Evolutionary conservation across 306 rosid genomes (phyloP).

Genomic region (Cercis canadensis): DNA sequence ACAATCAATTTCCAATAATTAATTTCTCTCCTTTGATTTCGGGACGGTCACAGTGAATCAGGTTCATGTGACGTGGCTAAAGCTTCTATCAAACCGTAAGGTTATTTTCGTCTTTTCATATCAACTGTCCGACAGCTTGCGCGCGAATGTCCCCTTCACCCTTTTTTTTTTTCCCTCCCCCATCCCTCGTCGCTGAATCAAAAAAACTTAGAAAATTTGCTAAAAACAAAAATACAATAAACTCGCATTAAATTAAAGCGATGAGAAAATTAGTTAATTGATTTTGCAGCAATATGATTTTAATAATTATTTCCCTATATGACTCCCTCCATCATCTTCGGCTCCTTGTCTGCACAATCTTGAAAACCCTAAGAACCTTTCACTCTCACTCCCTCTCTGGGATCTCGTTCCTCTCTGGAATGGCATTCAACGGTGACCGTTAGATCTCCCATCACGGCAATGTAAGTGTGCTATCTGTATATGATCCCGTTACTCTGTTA

Average conservation of each 20-base stretch:
- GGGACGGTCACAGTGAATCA: slow-evolving; percentile 8
- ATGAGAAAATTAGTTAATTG: neutral
- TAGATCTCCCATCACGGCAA: slow-evolving; percentile 53
- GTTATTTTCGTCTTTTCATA: slow-evolving; percentile 38
- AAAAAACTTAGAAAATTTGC: slow-evolving; percentile 1
- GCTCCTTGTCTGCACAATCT: slow-evolving; percentile 41
- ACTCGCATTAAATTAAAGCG: neutral
- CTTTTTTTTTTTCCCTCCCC: neutral
- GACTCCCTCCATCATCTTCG: slow-evolving; percentile 57
- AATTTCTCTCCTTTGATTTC: slow-evolving; percentile 37
- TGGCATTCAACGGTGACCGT: slow-evolving; percentile 41
- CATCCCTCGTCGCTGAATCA: neutral
- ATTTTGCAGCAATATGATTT: neutral
- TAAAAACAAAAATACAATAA: neutral
- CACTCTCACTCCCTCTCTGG: slow-evolving; percentile 32
- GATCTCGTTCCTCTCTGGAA: slow-evolving; percentile 27
- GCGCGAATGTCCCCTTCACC: slow-evolving; percentile 68
- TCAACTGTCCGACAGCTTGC: slow-evolving; percentile 64
- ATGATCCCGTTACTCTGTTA: slow-evolving; percentile 33
- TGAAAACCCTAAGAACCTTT: slow-evolving; percentile 54
- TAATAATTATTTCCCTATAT: neutral
- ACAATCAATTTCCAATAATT: slow-evolving; percentile 17
- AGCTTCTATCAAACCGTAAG: slow-evolving; percentile 33
- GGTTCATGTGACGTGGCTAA: too few species aligned
- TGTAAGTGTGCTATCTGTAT: slow-evolving; percentile 32